phyloP scores from a whole-genome alignment of 2,329 filamentous ascomycete genomes.

The Curvularia eragrostidis region DNA sequence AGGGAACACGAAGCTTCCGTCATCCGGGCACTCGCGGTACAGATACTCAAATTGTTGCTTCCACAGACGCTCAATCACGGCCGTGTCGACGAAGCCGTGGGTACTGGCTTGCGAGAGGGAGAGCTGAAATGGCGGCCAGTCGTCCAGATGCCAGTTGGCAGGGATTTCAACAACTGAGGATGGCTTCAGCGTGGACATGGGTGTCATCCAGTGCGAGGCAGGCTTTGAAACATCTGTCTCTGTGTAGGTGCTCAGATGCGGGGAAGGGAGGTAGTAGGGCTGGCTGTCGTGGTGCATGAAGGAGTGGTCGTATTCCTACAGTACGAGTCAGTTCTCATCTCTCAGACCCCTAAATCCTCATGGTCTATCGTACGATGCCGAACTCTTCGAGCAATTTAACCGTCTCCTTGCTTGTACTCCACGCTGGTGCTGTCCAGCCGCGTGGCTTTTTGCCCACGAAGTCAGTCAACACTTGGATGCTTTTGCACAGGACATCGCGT shows the following conservation, averaged over 20 bases:
- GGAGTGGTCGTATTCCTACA: slow-evolving; percentile 59
- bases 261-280: slow-evolving; percentile 46
- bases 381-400: slow-evolving; percentile 52
- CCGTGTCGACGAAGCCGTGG: slow-evolving; percentile 54
- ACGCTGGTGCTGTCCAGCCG: slow-evolving; percentile 56
- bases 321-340: neutral
- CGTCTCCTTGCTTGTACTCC: slow-evolving; percentile 49
- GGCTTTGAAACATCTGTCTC: slow-evolving; percentile 43
- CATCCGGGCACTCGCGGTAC: slow-evolving; percentile 50
- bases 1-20: slow-evolving; percentile 57
- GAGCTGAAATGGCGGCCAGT: slow-evolving; percentile 55
- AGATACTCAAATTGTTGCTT: slow-evolving; percentile 56
- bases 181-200: slow-evolving; percentile 43
- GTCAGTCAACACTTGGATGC: slow-evolving; percentile 49
- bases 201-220: slow-evolving; percentile 49
- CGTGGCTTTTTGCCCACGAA: slow-evolving; percentile 52
- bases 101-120: slow-evolving; percentile 61
- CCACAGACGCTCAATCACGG: slow-evolving; percentile 54
- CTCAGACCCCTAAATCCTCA: neutral
- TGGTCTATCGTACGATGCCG: slow-evolving; percentile 42
- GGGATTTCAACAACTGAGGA: slow-evolving; percentile 55
- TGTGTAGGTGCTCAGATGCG: slow-evolving; percentile 53
- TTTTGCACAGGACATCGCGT: slow-evolving; percentile 47
- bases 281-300: slow-evolving; percentile 60
- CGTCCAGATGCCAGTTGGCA: slow-evolving; percentile 59